Percentiles rank a stretch among this genome's conserved stretches.
These are phyloP conservation scores for Bacterosira constricta DNA, from an alignment of 108 stramenopile genomes.

Conservation along the genomic window DNA sequence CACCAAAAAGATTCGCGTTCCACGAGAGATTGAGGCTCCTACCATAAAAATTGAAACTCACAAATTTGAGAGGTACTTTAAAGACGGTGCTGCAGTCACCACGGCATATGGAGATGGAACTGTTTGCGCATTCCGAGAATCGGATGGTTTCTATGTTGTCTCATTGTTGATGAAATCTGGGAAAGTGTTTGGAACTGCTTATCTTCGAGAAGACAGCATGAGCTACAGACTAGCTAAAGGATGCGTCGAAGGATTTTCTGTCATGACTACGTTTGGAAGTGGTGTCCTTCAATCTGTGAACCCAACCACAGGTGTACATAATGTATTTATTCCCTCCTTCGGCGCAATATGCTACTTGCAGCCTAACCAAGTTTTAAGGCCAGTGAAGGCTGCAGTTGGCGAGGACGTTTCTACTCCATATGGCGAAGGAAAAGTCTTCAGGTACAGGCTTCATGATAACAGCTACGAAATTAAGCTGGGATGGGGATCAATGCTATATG, in stretches of 20 bases:
- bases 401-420: conserved; percentile 85
- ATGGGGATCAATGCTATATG: conserved; percentile 80
- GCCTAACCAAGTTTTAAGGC: conserved; percentile 75
- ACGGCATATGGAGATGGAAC: conserved; percentile 82
- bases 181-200: conserved; percentile 52
- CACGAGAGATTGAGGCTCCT: conserved; percentile 48
- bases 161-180: conserved; percentile 61
- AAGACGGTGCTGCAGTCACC: conserved; percentile 80
- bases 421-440: conserved; percentile 80
- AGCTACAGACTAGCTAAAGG: conserved; percentile 77
- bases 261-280: conserved; percentile 74
- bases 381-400: conserved; percentile 86
- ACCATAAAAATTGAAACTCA: conserved; percentile 20
- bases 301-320: conserved; percentile 88
- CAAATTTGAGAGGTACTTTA: conserved; percentile 73
- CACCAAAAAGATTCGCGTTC: conserved; percentile 48
- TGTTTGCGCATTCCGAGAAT: conserved; percentile 63
- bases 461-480: conserved; percentile 74
- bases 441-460: conserved; percentile 63
- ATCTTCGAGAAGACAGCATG: conserved; percentile 65
- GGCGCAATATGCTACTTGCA: conserved; percentile 85
- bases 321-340: conserved; percentile 75
- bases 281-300: conserved; percentile 87
- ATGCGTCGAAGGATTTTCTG: conserved; percentile 89
- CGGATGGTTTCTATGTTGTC: conserved; percentile 83